Evolutionary conservation across 1,284 basidiomycete genomes (phyloP), one percentile per base, ranked within the genome.

Genomic region (Sporisorium reilianum): DNA sequence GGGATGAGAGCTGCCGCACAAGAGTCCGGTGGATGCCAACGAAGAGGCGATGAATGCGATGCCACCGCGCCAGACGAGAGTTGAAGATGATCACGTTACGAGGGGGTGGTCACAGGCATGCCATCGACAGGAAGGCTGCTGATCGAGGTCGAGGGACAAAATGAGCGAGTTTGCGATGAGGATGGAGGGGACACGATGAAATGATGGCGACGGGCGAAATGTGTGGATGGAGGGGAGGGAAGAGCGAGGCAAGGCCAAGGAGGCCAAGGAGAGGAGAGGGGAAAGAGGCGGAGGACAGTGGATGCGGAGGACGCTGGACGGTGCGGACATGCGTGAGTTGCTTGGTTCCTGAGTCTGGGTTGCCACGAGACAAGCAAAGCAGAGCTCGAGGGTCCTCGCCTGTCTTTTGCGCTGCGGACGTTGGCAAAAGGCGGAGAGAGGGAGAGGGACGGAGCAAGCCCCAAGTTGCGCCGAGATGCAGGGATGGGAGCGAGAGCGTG

Each of bases 291-390:
- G 20, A 9, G 16, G 38, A 30, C 6, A 38, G 26, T 4, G n/a
- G 14, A 20, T 22, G 18, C n/a, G 10, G 18, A 38, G 16, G 18
- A n/a, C n/a, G n/a, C n/a, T n/a, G 18, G 20, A 36, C 10, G 30
- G 5, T 50, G 48, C 48, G 30, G 48, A 36, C 48, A 49, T 49
- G 41, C 23, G n/a, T n/a, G n/a, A n/a, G 38, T 30, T 34, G 40
- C 25, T 26, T 32, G 52, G 38, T 42, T 32, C 28, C 40, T 44
- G 52, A 42, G n/a, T 41, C 26, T 23, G 40, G 5, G 3, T n/a
- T 14, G 52, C 40, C 40, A 54, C 52, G 52, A 54, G 40, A 32
- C 52, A 42, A 14, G n/a, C n/a, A n/a, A n/a, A n/a, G n/a, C n/a
- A n/a, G n/a, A n/a, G n/a, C n/a, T n/a, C n/a, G n/a, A n/a, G n/a